phyloP scores from a whole-genome alignment of 768 basidiomycete genomes.

The Tremella fuciformis region DNA sequence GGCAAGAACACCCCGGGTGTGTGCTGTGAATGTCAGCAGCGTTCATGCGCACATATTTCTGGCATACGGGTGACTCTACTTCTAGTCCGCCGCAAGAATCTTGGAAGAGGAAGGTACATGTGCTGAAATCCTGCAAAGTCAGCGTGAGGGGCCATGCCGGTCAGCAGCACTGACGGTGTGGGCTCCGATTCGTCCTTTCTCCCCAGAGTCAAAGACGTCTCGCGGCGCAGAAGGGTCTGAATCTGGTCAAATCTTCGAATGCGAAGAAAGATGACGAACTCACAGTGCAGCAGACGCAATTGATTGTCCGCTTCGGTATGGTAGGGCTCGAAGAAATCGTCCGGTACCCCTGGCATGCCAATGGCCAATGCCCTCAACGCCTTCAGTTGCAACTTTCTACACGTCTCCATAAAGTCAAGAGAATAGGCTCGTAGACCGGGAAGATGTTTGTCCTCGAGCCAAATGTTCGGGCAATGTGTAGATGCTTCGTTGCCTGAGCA shows the following conservation, averaged over 20 bases:
- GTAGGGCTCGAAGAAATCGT: constrained; percentile 31
- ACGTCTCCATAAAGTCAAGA: constrained; percentile 20
- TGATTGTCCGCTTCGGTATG: constrained; percentile 31
- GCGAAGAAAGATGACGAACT: not conserved
- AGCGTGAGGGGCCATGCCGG: too few relatives aligned
- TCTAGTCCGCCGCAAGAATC: constrained; percentile 64
- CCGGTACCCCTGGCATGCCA: constrained; percentile 34
- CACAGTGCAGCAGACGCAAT: constrained; percentile 29
- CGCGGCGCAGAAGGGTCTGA: constrained; percentile 23
- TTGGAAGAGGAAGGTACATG: constrained; percentile 62
- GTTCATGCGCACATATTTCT: not conserved
- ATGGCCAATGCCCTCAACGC: constrained; percentile 31
- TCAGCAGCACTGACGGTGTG: constrained; percentile 17
- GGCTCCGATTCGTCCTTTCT: constrained; percentile 22
- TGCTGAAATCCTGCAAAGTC: constrained; percentile 57
- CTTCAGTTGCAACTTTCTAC: constrained; percentile 18
- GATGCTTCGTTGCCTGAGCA: constrained; percentile 12
- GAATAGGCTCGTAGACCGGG: constrained; percentile 13
- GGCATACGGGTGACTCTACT: constrained; percentile 58
- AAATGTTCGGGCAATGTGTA: constrained; percentile 14
- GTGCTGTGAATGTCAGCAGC: not conserved
- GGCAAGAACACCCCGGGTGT: constrained; percentile 52
- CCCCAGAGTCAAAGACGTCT: constrained; percentile 20
- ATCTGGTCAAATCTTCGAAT: not conserved
- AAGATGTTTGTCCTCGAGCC: constrained; percentile 23